Percentiles rank a stretch among this genome's conserved stretches.
Evolutionary conservation across 805 yeast genomes (phyloP).

Genomic region (Candida schatavii): DNA sequence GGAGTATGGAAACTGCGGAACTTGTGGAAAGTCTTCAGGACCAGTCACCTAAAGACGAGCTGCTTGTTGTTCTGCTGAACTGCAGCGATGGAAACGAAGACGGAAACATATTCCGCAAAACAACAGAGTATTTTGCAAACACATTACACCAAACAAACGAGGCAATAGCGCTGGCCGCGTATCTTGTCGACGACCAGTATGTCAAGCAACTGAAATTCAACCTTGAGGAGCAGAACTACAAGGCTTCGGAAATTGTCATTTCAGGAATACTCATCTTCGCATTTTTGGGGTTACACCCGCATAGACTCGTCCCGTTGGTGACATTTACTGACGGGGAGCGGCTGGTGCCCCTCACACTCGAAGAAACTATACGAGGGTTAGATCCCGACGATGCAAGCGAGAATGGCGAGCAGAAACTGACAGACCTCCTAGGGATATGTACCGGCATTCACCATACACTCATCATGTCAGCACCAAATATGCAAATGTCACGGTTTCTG

Average conservation of each 20-base stretch:
- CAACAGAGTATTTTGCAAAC: slow-evolving; percentile 22
- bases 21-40: neutral
- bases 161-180: slow-evolving; percentile 4
- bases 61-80: neutral
- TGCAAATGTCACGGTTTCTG: neutral
- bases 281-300: slow-evolving; percentile 31
- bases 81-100: neutral
- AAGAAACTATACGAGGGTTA: too few relatives aligned
- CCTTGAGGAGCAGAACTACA: slow-evolving; percentile 1
- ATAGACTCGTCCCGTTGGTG: slow-evolving; percentile 26
- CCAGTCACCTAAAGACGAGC: neutral
- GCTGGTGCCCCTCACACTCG: too few relatives aligned
- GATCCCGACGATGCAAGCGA: too few relatives aligned
- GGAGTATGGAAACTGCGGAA: neutral
- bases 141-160: slow-evolving; percentile 13
- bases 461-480: neutral
- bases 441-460: slow-evolving; percentile 13
- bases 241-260: slow-evolving; percentile 15
- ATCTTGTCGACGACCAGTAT: neutral
- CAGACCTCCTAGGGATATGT: slow-evolving; percentile 21
- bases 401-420: slow-evolving; percentile 3
- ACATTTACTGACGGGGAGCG: slow-evolving; percentile 15
- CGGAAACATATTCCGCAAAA: slow-evolving; percentile 14
- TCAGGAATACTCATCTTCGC: slow-evolving; percentile 24
- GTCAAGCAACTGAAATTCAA: slow-evolving; percentile 1